phyloP scores from a whole-genome alignment of 73 alveolate species.

The Stentor roeselii region DNA sequence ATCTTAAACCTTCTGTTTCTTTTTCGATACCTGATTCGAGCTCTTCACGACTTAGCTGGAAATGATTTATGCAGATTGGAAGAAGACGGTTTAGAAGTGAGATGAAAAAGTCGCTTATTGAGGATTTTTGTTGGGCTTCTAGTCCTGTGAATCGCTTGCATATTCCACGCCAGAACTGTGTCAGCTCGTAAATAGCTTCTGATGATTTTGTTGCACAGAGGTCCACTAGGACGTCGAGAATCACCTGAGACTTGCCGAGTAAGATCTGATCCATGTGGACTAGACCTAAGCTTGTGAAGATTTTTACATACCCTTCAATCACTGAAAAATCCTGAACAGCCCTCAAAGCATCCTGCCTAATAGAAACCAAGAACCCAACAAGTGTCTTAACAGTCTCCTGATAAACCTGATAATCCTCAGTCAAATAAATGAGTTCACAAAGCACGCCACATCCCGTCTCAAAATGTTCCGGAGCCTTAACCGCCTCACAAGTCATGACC shows the following conservation, averaged over 20 bases:
- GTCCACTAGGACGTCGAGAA: neutral
- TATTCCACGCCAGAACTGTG: conserved; percentile 3
- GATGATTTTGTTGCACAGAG: neutral
- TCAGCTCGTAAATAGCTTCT: neutral
- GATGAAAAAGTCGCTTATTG: neutral
- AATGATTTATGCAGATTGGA: neutral
- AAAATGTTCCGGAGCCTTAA: conserved; percentile 1
- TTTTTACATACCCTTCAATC: conserved; percentile 14
- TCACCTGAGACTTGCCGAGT: neutral
- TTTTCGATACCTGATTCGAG: neutral
- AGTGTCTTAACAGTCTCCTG: neutral
- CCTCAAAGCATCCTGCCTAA: neutral
- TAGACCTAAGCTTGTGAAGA: neutral
- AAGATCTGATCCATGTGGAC: neutral
- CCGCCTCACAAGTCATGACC: neutral
- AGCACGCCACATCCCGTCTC: conserved; percentile 5
- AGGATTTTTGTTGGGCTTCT: neutral
- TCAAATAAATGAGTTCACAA: neutral
- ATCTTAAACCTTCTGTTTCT: neutral
- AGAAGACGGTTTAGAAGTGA: neutral
- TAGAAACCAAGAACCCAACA: neutral
- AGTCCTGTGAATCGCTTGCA: conserved; percentile 3
- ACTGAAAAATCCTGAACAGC: neutral
- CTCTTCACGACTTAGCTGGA: neutral
- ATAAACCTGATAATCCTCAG: neutral